Conservation (phyloP, 2,329 filamentous ascomycete genomes). For the Penicillium italicum region DNA sequence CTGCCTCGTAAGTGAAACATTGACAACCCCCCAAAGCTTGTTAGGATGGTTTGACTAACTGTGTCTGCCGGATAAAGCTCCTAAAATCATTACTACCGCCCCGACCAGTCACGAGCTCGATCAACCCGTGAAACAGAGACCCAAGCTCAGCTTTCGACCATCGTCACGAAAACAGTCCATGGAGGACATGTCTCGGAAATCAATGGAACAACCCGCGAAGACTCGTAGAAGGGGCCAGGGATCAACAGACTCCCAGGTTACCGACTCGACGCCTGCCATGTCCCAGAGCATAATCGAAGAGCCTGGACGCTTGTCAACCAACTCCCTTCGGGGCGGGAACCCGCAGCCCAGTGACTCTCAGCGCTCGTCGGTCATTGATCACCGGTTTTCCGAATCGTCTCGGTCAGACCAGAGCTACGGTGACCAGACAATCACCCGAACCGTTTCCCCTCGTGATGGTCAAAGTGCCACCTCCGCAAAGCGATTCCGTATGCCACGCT, state of each 20-base stretch:
- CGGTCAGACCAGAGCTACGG: slow-evolving; percentile 80
- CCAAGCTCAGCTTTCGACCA: slow-evolving; percentile 40
- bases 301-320: slow-evolving; percentile 50
- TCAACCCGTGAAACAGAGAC: slow-evolving; percentile 40
- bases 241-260: slow-evolving; percentile 29
- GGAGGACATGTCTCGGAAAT: slow-evolving; percentile 28
- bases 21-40: not conserved
- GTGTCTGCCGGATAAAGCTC: slow-evolving; percentile 39
- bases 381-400: slow-evolving; percentile 78
- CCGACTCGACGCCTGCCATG: slow-evolving; percentile 31
- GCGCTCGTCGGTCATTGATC: slow-evolving; percentile 60
- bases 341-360: slow-evolving; percentile 61
- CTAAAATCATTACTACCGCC: slow-evolving; percentile 84
- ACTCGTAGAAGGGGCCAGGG: slow-evolving; percentile 24
- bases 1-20: slow-evolving; percentile 36
- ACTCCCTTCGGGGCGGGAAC: slow-evolving; percentile 46
- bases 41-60: not conserved
- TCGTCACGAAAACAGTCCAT: slow-evolving; percentile 33
- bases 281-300: slow-evolving; percentile 61
- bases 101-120: slow-evolving; percentile 66
- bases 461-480: slow-evolving; percentile 58
- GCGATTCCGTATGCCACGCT: slow-evolving; percentile 76
- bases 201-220: slow-evolving; percentile 18
- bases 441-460: slow-evolving; percentile 59
- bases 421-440: slow-evolving; percentile 58